Evolutionary conservation across 192 early-diverging fungal species (phyloP).

Genomic region (Allomyces macrogynus): DNA sequence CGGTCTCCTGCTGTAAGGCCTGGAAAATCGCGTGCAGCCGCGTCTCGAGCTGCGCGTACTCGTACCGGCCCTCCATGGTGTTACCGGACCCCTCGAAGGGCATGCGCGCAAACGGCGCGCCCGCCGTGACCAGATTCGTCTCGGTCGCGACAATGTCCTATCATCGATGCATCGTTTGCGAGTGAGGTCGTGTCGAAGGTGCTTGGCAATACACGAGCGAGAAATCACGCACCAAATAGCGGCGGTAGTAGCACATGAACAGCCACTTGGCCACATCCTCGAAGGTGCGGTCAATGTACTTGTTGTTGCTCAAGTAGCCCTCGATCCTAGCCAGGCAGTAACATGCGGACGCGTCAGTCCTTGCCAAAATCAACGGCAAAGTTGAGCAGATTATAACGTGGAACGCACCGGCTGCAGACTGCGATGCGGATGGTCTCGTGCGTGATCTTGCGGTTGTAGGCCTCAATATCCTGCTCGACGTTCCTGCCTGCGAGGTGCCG

Average conservation of each 20-base stretch:
- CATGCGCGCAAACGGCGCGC: constrained; percentile 16
- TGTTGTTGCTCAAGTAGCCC: too few relatives aligned
- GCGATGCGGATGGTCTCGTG: constrained; percentile 41
- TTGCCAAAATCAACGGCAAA: too few relatives aligned
- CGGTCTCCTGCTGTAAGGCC: constrained; percentile 20
- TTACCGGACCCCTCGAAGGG: constrained; percentile 31
- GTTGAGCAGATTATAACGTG: too few relatives aligned
- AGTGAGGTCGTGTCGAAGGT: too few relatives aligned
- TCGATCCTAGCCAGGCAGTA: too few relatives aligned
- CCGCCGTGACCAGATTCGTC: constrained; percentile 19
- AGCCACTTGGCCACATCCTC: constrained; percentile 31
- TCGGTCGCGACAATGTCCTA: constrained; percentile 22
- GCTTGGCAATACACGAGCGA: too few relatives aligned
- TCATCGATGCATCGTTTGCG: too few relatives aligned
- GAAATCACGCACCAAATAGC: constrained; percentile 15
- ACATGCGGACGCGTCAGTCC: too few relatives aligned
- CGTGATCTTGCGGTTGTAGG: constrained; percentile 37
- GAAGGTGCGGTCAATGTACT: constrained; percentile 9
- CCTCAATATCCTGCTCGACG: constrained; percentile 15
- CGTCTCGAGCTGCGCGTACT: constrained; percentile 16
- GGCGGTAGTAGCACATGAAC: constrained; percentile 31
- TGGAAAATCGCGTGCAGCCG: constrained; percentile 21
- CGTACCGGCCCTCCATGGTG: constrained; percentile 27
- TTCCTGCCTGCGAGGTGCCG: too few relatives aligned
- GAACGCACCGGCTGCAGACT: constrained; percentile 10